A percentile compares a stretch with the other conserved stretches of the same genome.
Conservation (phyloP, 148 eudicot genomes). For the Fagopyrum esculentum region DNA sequence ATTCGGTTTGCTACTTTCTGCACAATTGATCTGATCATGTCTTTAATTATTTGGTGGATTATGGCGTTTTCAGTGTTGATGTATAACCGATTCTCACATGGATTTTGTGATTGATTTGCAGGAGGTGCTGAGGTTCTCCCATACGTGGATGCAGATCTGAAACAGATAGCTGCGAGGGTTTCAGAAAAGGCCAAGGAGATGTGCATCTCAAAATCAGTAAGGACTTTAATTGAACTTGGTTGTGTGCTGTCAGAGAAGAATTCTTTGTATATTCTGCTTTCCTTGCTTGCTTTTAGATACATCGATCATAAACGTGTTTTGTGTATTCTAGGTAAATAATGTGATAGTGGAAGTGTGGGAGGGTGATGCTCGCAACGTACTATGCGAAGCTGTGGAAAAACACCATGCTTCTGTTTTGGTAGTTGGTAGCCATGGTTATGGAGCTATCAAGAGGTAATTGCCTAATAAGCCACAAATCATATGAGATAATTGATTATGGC, state of each 20-base stretch:
- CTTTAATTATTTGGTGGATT: too few species aligned
- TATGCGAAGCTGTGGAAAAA: conserved; percentile 19
- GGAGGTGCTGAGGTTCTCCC: conserved; percentile 39
- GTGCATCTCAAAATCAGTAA: conserved; percentile 17
- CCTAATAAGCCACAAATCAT: too few species aligned
- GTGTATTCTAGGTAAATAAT: background rate
- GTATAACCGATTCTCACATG: background rate
- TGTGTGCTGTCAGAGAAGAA: background rate
- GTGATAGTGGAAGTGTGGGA: conserved; percentile 12
- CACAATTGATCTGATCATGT: background rate
- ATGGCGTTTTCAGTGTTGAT: too few species aligned
- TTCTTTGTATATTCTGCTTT: background rate
- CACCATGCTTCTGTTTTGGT: conserved; percentile 17
- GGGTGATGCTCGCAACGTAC: conserved; percentile 20
- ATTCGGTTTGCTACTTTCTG: background rate
- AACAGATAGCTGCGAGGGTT: conserved; percentile 13
- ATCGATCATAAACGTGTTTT: too few species aligned
- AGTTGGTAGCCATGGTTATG: conserved; percentile 18
- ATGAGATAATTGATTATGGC: too few species aligned
- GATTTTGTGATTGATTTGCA: conserved; percentile 10
- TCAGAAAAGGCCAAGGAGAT: conserved; percentile 16
- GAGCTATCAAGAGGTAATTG: conserved; percentile 17
- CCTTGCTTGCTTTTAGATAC: too few species aligned
- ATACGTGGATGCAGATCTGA: conserved; percentile 27
- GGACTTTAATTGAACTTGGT: background rate